Evolutionary conservation across 176 grass and related monocot species (phyloP).

Genomic region (Rhipidocladum racemiflorum): DNA sequence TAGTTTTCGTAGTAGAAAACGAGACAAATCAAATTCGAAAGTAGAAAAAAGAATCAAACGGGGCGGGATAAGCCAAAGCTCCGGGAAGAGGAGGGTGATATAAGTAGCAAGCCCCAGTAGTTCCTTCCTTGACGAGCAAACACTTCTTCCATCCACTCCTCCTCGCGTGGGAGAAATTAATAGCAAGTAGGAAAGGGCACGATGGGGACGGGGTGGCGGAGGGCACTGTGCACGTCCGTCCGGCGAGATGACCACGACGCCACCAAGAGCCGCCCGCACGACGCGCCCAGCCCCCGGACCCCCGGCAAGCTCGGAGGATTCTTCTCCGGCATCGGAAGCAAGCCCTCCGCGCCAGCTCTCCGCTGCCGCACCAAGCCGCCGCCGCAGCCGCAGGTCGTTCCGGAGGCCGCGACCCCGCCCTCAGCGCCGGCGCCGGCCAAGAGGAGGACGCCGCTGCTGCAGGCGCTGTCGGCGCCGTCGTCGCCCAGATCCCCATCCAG

Average conservation of each 20-base stretch:
- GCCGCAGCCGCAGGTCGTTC: slow-evolving; percentile 27
- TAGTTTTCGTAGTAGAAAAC: no score
- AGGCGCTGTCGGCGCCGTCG: slow-evolving; percentile 62
- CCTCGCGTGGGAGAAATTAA: no score
- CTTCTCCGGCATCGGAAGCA: slow-evolving; percentile 55
- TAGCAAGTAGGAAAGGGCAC: neutral
- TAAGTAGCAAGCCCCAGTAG: neutral
- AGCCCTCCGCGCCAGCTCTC: slow-evolving; percentile 31
- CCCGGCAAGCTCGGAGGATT: slow-evolving; percentile 50
- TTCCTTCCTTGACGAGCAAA: neutral
- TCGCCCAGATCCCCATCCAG: slow-evolving; percentile 90
- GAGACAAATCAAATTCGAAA: no score
- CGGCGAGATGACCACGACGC: slow-evolving; percentile 38
- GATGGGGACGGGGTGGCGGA: slow-evolving; percentile 89
- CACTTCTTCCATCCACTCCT: no score
- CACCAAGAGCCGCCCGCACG: slow-evolving; percentile 23
- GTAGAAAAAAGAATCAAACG: no score
- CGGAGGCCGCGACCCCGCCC: neutral
- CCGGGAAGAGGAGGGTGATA: neutral
- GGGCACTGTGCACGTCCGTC: slow-evolving; percentile 88
- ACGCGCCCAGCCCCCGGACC: slow-evolving; percentile 25
- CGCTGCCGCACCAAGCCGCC: slow-evolving; percentile 50
- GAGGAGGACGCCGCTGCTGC: slow-evolving; percentile 49
- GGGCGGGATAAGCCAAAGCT: no score
- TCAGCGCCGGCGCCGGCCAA: slow-evolving; percentile 2